phyloP scores from a whole-genome alignment of 257 asterid genomes.

The Cordia subcordata region DNA sequence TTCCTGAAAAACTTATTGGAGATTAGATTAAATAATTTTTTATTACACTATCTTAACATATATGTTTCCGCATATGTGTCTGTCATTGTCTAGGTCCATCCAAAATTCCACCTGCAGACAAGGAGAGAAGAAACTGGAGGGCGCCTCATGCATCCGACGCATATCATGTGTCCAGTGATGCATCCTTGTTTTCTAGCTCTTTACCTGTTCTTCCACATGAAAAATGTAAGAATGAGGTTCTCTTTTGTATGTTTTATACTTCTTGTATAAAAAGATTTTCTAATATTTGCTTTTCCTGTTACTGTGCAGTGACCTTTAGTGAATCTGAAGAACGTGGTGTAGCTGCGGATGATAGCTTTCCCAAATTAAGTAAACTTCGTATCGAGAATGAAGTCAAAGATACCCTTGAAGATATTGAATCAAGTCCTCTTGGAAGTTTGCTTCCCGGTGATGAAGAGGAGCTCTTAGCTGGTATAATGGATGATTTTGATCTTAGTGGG shows the following conservation, averaged over 20 bases:
- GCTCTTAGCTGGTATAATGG: conserved; percentile 81
- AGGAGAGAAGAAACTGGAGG: conserved; percentile 50
- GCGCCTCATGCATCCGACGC: conserved; percentile 44
- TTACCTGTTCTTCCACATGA: conserved; percentile 60
- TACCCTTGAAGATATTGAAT: conserved; percentile 46
- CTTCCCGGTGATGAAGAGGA: conserved; percentile 96
- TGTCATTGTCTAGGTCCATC: conserved; percentile 26
- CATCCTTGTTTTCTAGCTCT: conserved; percentile 83
- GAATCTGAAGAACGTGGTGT: conserved; percentile 37
- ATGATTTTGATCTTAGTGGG: conserved; percentile 80
- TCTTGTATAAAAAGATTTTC: conserved; percentile 3
- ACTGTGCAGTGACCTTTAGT: conserved; percentile 47
- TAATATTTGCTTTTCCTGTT: conserved; percentile 9
- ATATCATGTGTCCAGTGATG: conserved; percentile 53
- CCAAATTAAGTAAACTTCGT: conserved; percentile 34
- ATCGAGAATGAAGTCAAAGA: conserved; percentile 44
- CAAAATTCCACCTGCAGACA: conserved; percentile 24
- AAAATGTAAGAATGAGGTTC: conserved; percentile 45
- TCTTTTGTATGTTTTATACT: neutral
- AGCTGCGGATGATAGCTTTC: conserved; percentile 50
- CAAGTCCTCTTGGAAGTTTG: conserved; percentile 37
- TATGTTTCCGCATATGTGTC: conserved; percentile 1
- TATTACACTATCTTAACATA: conserved; percentile 4
- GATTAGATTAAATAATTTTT: neutral
- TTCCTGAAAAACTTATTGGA: conserved; percentile 1